These are phyloP conservation scores for Fusarium domesticum DNA, from an alignment of 2,329 filamentous ascomycete genomes.

Conservation along the genomic window DNA sequence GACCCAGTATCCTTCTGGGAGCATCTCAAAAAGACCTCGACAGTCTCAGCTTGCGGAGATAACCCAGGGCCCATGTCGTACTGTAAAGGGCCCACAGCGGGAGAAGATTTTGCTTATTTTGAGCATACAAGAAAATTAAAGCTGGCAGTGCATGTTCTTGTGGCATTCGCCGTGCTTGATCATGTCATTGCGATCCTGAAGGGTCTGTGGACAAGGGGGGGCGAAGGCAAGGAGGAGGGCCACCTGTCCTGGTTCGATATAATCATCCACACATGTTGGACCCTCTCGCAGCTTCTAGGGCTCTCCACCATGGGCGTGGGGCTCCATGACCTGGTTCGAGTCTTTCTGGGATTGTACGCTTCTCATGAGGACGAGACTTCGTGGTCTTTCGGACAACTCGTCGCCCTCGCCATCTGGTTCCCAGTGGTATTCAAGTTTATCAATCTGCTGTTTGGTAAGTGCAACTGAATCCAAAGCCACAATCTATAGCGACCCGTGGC, in stretches of 20 bases:
- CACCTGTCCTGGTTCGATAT: too few species aligned
- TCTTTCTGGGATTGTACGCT: background rate
- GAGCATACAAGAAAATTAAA: too few species aligned
- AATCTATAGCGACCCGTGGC: too few species aligned
- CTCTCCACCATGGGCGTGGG: background rate
- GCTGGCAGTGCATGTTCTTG: too few species aligned
- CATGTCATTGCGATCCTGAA: too few species aligned
- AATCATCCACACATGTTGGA: background rate
- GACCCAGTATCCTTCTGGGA: background rate
- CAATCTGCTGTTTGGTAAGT: background rate
- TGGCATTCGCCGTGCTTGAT: too few species aligned
- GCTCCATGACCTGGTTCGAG: background rate
- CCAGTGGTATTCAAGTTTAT: background rate
- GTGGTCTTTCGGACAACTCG: slow-evolving; percentile 6
- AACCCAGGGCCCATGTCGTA: slow-evolving; percentile 1
- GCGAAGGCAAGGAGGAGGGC: too few species aligned
- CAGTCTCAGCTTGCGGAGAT: background rate
- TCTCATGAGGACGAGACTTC: background rate
- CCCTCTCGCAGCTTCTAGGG: too few species aligned
- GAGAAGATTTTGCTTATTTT: background rate
- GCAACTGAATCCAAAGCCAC: too few species aligned
- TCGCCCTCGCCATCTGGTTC: slow-evolving; percentile 4
- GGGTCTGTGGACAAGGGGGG: too few species aligned
- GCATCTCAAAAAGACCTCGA: background rate
- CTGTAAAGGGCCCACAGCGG: background rate